Base-by-base conservation (phyloP, 768 basidiomycete genomes). In the Hortiboletus campestris region DNA sequence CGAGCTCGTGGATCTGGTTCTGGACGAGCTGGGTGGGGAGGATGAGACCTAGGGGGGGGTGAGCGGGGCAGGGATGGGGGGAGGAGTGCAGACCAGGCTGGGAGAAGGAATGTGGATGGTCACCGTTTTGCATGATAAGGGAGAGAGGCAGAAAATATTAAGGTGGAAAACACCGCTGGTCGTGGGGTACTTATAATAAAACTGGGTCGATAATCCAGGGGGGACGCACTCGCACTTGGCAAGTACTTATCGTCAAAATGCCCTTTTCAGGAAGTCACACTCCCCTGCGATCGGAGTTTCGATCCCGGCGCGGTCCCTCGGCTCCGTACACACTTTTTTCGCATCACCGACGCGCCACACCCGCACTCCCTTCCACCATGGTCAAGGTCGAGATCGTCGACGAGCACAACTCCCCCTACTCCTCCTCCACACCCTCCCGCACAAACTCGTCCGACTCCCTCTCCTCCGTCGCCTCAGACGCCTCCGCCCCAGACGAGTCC, bases 341-440 rank as follows among this genome's bases (percentile, higher is more conserved):
- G 58, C 57, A 55, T 59, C 59, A 57, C 63, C 60, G 47, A 58
- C 47, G 43, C 31, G 64, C 64, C 62, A 64, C 57, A 42, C 12
- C 1, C 6, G 0, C 44, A 17, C 44, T 31, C 4, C 20, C 41
- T 29, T 31, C 56, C 58, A 73, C 63, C 75, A 94, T 94, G 94
- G 94, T 97, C 83, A 94, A 94, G 64, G 91, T 97, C 63, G 85
- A 93, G 75, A 89, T 91, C 68, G 86, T 91, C 60, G 86, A 90
- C 60, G 88, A 89, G 65, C 89, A 88, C 53, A 73, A 72, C 60
- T 89, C 87, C 1, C 89, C 89, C 47, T 94, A 94, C 68, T 79
- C 81, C 39, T 88, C 89, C 44, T 71, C 85, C 41, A 81, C 89
- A 6, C 89, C 88, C 2, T 91, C 89, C 6, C 83, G 85, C 63